Base-by-base conservation (phyloP, 176 grass and related monocot species). In the Rhipidocladum racemiflorum region DNA sequence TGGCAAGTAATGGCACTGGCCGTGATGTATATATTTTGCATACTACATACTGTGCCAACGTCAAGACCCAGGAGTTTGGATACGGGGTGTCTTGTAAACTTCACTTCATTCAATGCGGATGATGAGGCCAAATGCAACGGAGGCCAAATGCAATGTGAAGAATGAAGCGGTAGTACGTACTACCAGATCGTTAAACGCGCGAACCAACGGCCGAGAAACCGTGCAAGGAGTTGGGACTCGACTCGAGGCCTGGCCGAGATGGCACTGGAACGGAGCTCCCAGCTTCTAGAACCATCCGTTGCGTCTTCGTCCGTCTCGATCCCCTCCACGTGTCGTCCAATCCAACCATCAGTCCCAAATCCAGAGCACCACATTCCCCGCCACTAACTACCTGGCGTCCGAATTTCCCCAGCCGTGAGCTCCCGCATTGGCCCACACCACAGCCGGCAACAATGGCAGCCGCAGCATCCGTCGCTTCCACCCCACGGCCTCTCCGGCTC, bases 261-360 rank as follows among this genome's bases (percentile, higher is more conserved):
- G 40, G 1, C 40, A 43, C 42, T 0, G 9, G 2, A 43, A 11
- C 42, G 12, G 43, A 25, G 25, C 18, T 38, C 44, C 2, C 17
- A 13, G 7, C 45, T 51, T 51, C 24, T 4, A 48, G 73, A 80
- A 45, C 59, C 17, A 74, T 74, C 74, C 18, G 21, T 68, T 7
- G 38, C 63, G 35, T 46, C 11, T 24, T 43, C 49, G 2, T 44
- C 46, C 39, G 28, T 16, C 54, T 30, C 38, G 27, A 20, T 9
- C 1, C 6, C n/a, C 21, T 8, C 40, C 71, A 44, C 82, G 77
- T 61, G 81, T 34, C 62, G 4, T 0, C 43, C 34, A 9, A 85
- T 89, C 87, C 70, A 55, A 0, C 87, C 87, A 81, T 89, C 81
- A 3, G 39, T 48, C 23, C 59, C 77, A 40, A 76, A 63, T 77